A percentile compares a stretch with the other conserved stretches of the same genome.
These are phyloP conservation scores for Leccinum fallax DNA, from an alignment of 1,284 basidiomycete species.

Conservation along the genomic window DNA sequence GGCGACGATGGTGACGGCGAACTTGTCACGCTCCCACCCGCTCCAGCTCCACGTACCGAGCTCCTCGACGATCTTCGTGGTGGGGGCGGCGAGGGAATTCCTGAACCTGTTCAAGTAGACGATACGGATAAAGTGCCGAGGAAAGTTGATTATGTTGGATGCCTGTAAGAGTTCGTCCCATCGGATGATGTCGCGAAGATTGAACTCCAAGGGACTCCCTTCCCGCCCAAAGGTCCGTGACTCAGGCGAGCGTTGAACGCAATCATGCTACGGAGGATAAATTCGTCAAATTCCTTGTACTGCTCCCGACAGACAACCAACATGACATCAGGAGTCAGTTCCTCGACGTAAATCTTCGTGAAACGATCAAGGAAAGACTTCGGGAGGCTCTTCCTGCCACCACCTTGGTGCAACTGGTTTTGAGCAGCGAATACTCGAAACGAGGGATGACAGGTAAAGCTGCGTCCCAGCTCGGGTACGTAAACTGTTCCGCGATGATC, in stretches of 20 bases:
- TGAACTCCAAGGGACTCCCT: slow-evolving; percentile 98
- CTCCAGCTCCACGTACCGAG: slow-evolving; percentile 11
- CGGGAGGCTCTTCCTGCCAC: slow-evolving; percentile 96
- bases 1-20: slow-evolving; percentile 5
- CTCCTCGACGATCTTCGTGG: slow-evolving; percentile 23
- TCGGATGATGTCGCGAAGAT: slow-evolving; percentile 92
- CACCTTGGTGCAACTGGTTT: slow-evolving; percentile 95
- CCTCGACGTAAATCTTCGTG: slow-evolving; percentile 94
- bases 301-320: slow-evolving; percentile 78
- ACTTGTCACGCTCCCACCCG: slow-evolving; percentile 3
- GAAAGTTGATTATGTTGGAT: slow-evolving; percentile 48
- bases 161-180: slow-evolving; percentile 74
- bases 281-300: slow-evolving; percentile 63
- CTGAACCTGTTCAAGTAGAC: slow-evolving; percentile 91
- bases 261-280: slow-evolving; percentile 78
- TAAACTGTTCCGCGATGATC: slow-evolving; percentile 97
- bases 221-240: slow-evolving; percentile 76
- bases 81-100: slow-evolving; percentile 39
- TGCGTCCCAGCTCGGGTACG: slow-evolving; percentile 92
- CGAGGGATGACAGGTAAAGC: slow-evolving; percentile 85
- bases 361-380: slow-evolving; percentile 98
- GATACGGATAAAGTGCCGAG: slow-evolving; percentile 51
- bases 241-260: slow-evolving; percentile 79
- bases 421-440: slow-evolving; percentile 99
- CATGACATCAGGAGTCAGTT: slow-evolving; percentile 81